These are phyloP conservation scores for Diphasiastrum complanatum DNA, from an alignment of 83 land plant species.

Conservation along the genomic window DNA sequence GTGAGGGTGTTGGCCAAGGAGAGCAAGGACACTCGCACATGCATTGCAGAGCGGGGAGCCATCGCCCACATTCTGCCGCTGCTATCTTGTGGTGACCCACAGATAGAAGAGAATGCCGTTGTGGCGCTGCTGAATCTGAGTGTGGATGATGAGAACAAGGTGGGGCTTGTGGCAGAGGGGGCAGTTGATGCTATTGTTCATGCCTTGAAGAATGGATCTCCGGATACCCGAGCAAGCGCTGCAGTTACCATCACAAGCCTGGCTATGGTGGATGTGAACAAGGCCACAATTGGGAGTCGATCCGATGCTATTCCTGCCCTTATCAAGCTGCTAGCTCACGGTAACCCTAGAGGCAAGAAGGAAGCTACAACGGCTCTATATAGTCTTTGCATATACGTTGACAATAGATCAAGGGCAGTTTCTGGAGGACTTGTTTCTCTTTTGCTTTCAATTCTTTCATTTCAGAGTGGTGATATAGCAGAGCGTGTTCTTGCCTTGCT, in stretches of 20 bases:
- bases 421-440: slow-evolving; percentile 39
- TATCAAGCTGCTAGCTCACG: slow-evolving; percentile 35
- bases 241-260: slow-evolving; percentile 48
- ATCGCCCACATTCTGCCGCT: slow-evolving; percentile 40
- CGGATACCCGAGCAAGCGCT: slow-evolving; percentile 23
- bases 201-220: slow-evolving; percentile 20
- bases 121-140: slow-evolving; percentile 37
- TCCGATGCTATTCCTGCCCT: slow-evolving; percentile 41
- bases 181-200: slow-evolving; percentile 37
- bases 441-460: slow-evolving; percentile 12
- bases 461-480: slow-evolving; percentile 27
- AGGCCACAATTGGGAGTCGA: slow-evolving; percentile 53
- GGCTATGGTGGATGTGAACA: slow-evolving; percentile 69
- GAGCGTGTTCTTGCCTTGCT: slow-evolving; percentile 56
- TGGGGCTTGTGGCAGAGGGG: slow-evolving; percentile 77
- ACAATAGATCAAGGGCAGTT: slow-evolving; percentile 43
- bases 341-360: slow-evolving; percentile 40
- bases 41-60: slow-evolving; percentile 46
- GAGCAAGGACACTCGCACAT: slow-evolving; percentile 32
- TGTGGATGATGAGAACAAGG: slow-evolving; percentile 70
- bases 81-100: slow-evolving; percentile 23
- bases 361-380: slow-evolving; percentile 68
- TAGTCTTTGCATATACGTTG: slow-evolving; percentile 43
- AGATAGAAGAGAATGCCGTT: slow-evolving; percentile 41
- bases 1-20: slow-evolving; percentile 36